Base-by-base conservation (phyloP, 1,139 yeast species). In the Hemisphaericaspora xylanilytica region DNA sequence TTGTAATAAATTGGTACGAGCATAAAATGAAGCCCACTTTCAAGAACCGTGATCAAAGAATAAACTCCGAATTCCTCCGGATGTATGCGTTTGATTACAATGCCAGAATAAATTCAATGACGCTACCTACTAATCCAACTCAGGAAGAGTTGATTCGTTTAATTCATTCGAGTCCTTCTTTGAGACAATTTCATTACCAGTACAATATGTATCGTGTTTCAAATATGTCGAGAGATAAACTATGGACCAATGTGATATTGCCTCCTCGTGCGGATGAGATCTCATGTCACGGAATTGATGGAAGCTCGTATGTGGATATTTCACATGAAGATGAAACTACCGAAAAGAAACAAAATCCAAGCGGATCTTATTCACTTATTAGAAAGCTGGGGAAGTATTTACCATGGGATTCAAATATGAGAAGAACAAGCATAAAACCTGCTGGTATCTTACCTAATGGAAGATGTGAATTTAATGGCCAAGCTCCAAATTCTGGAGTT, bases 231-330 rank as follows among this genome's bases (percentile, higher is more conserved):
- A 60, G 63, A 50, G 74, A 70, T 35, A 76, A 75, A 48, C 56
- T 76, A 31, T 76, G 81, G 80, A 61, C 65, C 40, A 60, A 59
- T 32, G 73, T 74, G n/a, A 62, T 74, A 3, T 60, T 77, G 29
- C 64, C 65, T 5, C 79, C 79, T n/a, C 55, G 82, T 39, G 16
- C 38, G 0, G 81, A 75, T 47, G 50, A 50, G 2, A 49, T 60
- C 2, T 73, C 74, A 0, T 35, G 42, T 3, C 42, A 46, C 12
- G 47, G 52, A 26, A 56, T 71, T 7, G 54, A 59, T 39, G 41
- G 51, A 36, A 42, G 48, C 36, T 30, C 46, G 20, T 65, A 61
- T 47, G 40, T 60, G 11, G 53, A 41, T 38, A 41, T 45, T 4
- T 59, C 56, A 4, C 44, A 41, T 22, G 51, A 42, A 11, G 38